Percentiles rank a stretch among this genome's conserved stretches.
Evolutionary conservation across 2,329 filamentous ascomycete species (phyloP).

Genomic region (Fusarium illudens): DNA sequence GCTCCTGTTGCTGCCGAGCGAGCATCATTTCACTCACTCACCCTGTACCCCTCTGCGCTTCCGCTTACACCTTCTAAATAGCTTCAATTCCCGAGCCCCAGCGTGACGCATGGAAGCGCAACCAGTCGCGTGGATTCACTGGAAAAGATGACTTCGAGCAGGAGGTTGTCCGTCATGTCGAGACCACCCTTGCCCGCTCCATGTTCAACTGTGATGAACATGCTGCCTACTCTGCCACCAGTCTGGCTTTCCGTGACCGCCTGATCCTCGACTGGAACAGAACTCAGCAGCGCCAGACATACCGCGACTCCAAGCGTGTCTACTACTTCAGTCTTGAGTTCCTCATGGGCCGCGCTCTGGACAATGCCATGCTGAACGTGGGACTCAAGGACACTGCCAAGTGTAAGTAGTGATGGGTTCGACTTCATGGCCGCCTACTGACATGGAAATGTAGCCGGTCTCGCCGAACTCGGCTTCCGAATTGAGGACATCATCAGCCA

Average conservation of each 20-base stretch:
- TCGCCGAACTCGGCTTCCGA: constrained; percentile 90
- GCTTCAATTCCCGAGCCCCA: constrained; percentile 87
- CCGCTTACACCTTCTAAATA: constrained; percentile 43
- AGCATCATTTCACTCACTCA: not conserved
- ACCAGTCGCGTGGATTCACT: constrained; percentile 73
- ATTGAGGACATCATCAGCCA: constrained; percentile 95
- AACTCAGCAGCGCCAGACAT: constrained; percentile 96
- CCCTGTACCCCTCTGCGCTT: not conserved
- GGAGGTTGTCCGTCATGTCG: constrained; percentile 92
- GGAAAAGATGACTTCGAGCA: constrained; percentile 84
- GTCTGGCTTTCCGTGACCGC: constrained; percentile 90
- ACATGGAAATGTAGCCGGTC: constrained; percentile 69
- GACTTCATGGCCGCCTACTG: not conserved
- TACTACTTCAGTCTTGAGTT: constrained; percentile 99
- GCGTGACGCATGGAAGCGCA: constrained; percentile 78
- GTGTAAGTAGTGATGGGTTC: constrained; percentile 59
- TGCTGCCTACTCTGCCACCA: constrained; percentile 90
- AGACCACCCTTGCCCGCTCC: constrained; percentile 93
- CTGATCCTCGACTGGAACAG: constrained; percentile 97
- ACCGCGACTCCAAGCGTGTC: constrained; percentile 87
- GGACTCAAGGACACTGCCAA: constrained; percentile 85
- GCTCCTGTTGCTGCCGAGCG: not conserved
- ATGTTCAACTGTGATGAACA: constrained; percentile 98
- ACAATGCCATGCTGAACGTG: constrained; percentile 99
- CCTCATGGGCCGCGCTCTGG: constrained; percentile 92